A percentile compares a stretch with the other conserved stretches of the same genome.
These are phyloP conservation scores for Helianthus tuberosus DNA, from an alignment of 129 eudicot species.

Conservation along the genomic window DNA sequence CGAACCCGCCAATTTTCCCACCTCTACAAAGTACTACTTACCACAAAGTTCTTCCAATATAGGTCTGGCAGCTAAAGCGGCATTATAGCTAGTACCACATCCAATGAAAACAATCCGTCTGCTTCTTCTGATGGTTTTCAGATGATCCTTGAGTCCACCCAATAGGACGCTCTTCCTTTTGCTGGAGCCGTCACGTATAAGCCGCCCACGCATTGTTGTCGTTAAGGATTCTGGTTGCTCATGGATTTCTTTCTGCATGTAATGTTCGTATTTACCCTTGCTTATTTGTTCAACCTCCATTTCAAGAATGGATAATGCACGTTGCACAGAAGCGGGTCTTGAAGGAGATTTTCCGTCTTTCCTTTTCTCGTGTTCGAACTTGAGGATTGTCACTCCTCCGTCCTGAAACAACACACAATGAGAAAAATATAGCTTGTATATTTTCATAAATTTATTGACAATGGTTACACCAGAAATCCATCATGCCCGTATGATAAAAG, in stretches of 20 bases:
- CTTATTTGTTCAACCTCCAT: slow-evolving; percentile 99
- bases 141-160: slow-evolving; percentile 96
- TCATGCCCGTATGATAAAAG: not conserved
- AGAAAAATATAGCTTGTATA: not conserved
- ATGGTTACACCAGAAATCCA: not conserved
- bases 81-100: slow-evolving; percentile 98
- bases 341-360: slow-evolving; percentile 51
- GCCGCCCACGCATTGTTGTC: slow-evolving; percentile 95
- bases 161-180: slow-evolving; percentile 78
- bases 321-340: slow-evolving; percentile 89
- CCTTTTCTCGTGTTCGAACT: slow-evolving; percentile 72
- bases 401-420: slow-evolving; percentile 49
- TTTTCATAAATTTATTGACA: not conserved
- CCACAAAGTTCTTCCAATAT: slow-evolving; percentile 98
- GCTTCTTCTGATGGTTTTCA: slow-evolving; percentile 94
- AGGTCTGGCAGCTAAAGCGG: slow-evolving; percentile 95
- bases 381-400: slow-evolving; percentile 85
- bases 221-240: slow-evolving; percentile 96
- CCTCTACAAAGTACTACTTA: slow-evolving; percentile 25
- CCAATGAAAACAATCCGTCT: slow-evolving; percentile 93
- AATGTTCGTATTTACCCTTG: slow-evolving; percentile 90
- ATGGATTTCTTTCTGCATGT: slow-evolving; percentile 97
- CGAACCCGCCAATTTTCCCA: not conserved
- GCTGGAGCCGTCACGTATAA: slow-evolving; percentile 88
- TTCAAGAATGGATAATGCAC: slow-evolving; percentile 91